These are phyloP conservation scores for Alliaria petiolata DNA, from an alignment of 345 rosid species.

Conservation along the genomic window DNA sequence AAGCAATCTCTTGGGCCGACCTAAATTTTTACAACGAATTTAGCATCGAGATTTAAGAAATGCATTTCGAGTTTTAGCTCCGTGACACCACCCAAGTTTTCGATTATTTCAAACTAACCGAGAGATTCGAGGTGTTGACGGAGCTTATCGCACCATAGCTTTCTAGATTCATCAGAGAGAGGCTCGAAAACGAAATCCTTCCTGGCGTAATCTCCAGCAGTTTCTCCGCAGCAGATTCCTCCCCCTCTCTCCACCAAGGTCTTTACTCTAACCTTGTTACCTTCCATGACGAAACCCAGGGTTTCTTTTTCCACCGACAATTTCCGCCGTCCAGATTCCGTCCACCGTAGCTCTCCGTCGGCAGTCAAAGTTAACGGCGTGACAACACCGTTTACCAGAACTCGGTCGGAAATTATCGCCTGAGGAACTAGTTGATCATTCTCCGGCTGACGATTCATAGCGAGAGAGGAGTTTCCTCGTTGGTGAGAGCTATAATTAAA, in stretches of 20 bases:
- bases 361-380: conserved; percentile 44
- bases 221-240: conserved; percentile 49
- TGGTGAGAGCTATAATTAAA: no score
- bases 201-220: conserved; percentile 46
- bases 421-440: background rate
- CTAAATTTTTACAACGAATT: conserved; percentile 20
- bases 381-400: conserved; percentile 38
- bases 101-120: conserved; percentile 34
- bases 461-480: background rate
- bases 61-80: background rate
- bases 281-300: conserved; percentile 62
- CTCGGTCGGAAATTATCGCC: conserved; percentile 43
- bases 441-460: conserved; percentile 33
- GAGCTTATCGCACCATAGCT: conserved; percentile 61
- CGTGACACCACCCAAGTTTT: background rate
- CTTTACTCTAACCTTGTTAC: conserved; percentile 50
- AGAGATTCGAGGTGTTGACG: conserved; percentile 53
- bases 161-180: conserved; percentile 49
- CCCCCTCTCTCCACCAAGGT: conserved; percentile 38
- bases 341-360: conserved; percentile 59
- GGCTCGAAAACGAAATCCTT: conserved; percentile 74
- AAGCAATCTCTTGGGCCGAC: conserved; percentile 72
- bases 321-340: conserved; percentile 36
- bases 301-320: conserved; percentile 53
- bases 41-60: background rate